Evolutionary conservation across 441 rosid genomes (phyloP).

Genomic region (Erodium chrysanthum): DNA sequence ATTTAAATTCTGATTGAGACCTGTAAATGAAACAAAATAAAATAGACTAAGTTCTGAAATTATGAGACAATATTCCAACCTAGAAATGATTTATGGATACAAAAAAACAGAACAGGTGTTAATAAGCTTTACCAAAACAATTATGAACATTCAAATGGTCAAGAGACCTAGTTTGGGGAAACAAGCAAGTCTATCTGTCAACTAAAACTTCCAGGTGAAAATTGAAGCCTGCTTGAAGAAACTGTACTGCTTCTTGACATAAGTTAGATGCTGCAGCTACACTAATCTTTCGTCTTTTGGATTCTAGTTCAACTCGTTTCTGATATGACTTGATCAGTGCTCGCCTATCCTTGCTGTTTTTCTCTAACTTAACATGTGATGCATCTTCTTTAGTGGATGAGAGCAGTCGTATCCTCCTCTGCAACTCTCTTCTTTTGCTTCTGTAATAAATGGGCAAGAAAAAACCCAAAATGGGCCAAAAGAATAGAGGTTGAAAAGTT

Average conservation of each 20-base stretch:
- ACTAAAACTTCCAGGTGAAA: slow-evolving; percentile 31
- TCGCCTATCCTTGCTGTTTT: slow-evolving; percentile 58
- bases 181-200: background rate
- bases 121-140: too few species aligned
- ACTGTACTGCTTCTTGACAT: slow-evolving; percentile 29
- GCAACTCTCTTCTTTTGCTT: slow-evolving; percentile 66
- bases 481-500: background rate
- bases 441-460: slow-evolving; percentile 20
- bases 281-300: slow-evolving; percentile 67
- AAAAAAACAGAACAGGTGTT: too few species aligned
- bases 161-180: background rate
- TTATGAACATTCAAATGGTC: background rate
- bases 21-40: too few species aligned
- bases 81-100: too few species aligned
- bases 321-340: slow-evolving; percentile 46
- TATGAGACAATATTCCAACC: too few species aligned
- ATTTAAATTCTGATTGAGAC: too few species aligned
- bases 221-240: slow-evolving; percentile 26
- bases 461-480: background rate
- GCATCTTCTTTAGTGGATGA: slow-evolving; percentile 64
- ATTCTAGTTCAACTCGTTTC: slow-evolving; percentile 53
- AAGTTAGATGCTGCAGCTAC: slow-evolving; percentile 51
- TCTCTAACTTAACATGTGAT: slow-evolving; percentile 52
- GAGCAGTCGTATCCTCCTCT: slow-evolving; percentile 83
- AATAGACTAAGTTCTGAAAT: too few species aligned